These are phyloP conservation scores for Alisma plantagoaquatica DNA, from an alignment of 106 monocot genomes.

Conservation along the genomic window DNA sequence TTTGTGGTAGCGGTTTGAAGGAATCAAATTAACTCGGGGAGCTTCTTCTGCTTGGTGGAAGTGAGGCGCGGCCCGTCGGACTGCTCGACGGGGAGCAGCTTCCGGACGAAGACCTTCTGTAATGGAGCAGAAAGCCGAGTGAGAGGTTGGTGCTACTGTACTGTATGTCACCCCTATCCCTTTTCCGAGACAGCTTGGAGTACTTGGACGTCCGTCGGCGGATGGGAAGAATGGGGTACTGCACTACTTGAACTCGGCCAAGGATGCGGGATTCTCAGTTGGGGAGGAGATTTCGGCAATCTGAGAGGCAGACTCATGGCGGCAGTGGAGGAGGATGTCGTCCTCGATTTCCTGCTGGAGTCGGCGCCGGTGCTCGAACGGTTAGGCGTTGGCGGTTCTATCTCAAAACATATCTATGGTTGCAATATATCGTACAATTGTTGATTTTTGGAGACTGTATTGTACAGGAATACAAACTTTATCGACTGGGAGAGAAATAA, in stretches of 20 bases:
- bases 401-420: no score
- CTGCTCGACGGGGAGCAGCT: not conserved
- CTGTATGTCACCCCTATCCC: not conserved
- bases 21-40: constrained; percentile 88
- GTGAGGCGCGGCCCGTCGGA: constrained; percentile 46
- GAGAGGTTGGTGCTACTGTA: constrained; percentile 4
- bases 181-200: constrained; percentile 35
- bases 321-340: constrained; percentile 57
- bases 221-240: constrained; percentile 68
- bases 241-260: constrained; percentile 12
- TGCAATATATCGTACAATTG: no score
- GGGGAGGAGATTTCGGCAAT: constrained; percentile 10
- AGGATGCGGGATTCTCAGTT: not conserved
- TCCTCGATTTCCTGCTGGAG: constrained; percentile 41
- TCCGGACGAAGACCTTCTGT: not conserved
- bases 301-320: constrained; percentile 22
- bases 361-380: constrained; percentile 35
- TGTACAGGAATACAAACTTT: no score
- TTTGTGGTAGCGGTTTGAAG: constrained; percentile 61
- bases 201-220: constrained; percentile 60
- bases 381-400: constrained; percentile 71
- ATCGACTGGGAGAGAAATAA: no score
- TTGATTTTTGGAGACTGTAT: no score
- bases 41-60: constrained; percentile 75
- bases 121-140: constrained; percentile 54